A percentile compares a stretch with the other conserved stretches of the same genome.
Conservation (phyloP, 495 filamentous ascomycete species). For the Aspergillus biplanus region DNA sequence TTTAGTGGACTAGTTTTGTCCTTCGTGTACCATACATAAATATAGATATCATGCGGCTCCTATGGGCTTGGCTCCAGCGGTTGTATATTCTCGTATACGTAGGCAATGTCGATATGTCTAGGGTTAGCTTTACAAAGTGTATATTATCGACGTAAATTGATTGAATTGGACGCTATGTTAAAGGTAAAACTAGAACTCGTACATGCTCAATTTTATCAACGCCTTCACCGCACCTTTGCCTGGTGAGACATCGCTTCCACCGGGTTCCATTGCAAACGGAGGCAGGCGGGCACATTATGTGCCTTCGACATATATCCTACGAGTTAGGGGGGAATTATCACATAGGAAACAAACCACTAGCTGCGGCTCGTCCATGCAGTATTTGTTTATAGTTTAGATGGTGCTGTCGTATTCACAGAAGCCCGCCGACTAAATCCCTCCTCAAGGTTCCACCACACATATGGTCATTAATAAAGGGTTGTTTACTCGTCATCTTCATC, state of each 20-base stretch:
- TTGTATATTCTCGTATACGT: neutral
- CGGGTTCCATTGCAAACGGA: too few relatives aligned
- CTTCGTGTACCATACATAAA: constrained; percentile 31
- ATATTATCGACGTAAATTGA: too few relatives aligned
- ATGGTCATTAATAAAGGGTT: constrained; percentile 1
- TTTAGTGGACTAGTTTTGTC: constrained; percentile 10
- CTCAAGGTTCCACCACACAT: neutral
- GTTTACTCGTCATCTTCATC: constrained; percentile 24
- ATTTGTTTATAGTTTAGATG: neutral
- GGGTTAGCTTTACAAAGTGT: too few relatives aligned
- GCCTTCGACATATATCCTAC: too few relatives aligned
- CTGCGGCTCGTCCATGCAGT: neutral
- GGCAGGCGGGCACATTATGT: too few relatives aligned
- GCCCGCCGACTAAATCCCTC: neutral
- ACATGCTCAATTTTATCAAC: too few relatives aligned
- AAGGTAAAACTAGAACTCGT: too few relatives aligned
- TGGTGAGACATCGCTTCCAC: too few relatives aligned
- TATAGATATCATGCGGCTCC: constrained; percentile 14
- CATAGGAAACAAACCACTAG: neutral
- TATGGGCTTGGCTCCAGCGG: neutral
- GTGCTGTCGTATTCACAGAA: neutral
- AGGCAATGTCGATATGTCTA: too few relatives aligned
- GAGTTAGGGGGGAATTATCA: too few relatives aligned
- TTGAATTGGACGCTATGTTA: too few relatives aligned
- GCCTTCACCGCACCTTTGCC: too few relatives aligned